These are phyloP conservation scores for Mercurialis annua DNA, from an alignment of 345 rosid species.

Conservation along the genomic window DNA sequence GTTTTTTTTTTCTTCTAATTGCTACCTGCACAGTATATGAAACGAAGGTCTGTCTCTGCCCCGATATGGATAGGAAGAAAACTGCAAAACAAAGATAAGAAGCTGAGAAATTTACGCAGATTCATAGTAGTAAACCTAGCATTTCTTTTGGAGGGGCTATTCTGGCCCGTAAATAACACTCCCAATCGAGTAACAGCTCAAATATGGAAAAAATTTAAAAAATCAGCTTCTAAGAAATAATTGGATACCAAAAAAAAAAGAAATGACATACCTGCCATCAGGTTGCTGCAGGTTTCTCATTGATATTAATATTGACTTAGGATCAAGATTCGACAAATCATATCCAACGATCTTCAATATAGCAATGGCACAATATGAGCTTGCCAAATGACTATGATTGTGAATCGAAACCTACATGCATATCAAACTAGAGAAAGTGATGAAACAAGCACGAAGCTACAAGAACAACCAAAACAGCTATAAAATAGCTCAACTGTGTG, in stretches of 20 bases:
- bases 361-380: conserved; percentile 80
- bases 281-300: conserved; percentile 82
- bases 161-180: background rate
- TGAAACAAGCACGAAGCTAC: background rate
- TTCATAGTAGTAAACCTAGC: background rate
- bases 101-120: background rate
- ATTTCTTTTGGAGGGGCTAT: background rate
- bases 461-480: background rate
- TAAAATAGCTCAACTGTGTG: background rate
- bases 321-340: conserved; percentile 48
- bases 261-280: conserved; percentile 66
- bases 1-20: conserved; percentile 30
- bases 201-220: background rate
- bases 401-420: conserved; percentile 43
- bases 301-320: conserved; percentile 47
- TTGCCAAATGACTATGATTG: conserved; percentile 75
- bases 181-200: background rate
- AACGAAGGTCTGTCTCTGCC: conserved; percentile 85
- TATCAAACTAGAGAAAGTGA: conserved; percentile 12
- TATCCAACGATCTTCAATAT: conserved; percentile 64
- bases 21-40: conserved; percentile 92
- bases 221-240: background rate
- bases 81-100: conserved; percentile 37
- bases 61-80: conserved; percentile 83
- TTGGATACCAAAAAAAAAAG: conserved; percentile 7